Conservation (phyloP, 805 yeast genomes). For the Priceomyces castillae region DNA sequence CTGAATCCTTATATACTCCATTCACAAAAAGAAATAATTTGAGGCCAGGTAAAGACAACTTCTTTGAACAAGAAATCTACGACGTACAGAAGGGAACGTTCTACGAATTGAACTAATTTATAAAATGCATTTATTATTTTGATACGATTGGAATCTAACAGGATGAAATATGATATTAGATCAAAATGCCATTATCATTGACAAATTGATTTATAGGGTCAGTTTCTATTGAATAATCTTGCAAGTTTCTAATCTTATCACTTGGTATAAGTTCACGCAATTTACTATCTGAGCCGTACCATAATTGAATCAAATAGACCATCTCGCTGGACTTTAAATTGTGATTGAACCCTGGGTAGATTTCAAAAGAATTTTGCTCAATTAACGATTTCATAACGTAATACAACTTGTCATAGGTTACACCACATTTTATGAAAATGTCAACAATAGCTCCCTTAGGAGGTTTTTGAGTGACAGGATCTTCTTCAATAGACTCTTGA, state of each 20-base stretch:
- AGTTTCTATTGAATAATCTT: constrained; percentile 45
- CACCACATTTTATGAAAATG: constrained; percentile 61
- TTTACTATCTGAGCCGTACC: constrained; percentile 66
- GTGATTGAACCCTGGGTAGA: constrained; percentile 45
- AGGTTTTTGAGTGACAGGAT: constrained; percentile 30
- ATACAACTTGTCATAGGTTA: constrained; percentile 62
- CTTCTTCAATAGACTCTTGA: constrained; percentile 34
- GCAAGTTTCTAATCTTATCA: constrained; percentile 44
- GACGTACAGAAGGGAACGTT: constrained; percentile 42
- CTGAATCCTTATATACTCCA: constrained; percentile 13
- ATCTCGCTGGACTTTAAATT: constrained; percentile 49
- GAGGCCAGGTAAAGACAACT: constrained; percentile 21
- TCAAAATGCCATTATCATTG: constrained; percentile 13
- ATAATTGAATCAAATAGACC: constrained; percentile 58
- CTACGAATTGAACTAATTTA: constrained; percentile 39
- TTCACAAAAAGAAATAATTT: constrained; percentile 21
- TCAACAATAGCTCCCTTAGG: constrained; percentile 59
- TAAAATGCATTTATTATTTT: constrained; percentile 4
- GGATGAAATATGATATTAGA: constrained; percentile 3
- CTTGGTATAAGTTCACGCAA: constrained; percentile 54
- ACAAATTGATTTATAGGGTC: constrained; percentile 53
- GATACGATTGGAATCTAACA: not conserved
- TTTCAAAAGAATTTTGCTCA: constrained; percentile 55
- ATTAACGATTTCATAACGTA: constrained; percentile 60
- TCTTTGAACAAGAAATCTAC: constrained; percentile 31